Conservation (phyloP, 805 yeast genomes). For the Cyberlindnera xishuangbannaensis region DNA sequence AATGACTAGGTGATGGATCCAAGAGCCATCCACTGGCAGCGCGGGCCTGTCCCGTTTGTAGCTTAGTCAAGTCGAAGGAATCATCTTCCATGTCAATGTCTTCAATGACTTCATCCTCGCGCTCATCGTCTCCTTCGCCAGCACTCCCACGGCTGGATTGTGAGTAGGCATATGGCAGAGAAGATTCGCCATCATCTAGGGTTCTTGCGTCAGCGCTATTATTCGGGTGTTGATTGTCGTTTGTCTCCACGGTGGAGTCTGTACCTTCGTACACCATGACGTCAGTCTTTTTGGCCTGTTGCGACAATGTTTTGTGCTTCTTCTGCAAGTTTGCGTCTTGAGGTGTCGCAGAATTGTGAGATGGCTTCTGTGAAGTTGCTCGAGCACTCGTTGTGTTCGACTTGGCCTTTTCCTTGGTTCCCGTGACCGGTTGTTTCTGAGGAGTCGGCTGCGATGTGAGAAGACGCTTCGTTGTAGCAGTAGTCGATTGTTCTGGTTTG, state of each 20-base stretch:
- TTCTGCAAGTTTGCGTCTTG: neutral
- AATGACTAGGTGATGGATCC: slow-evolving; percentile 43
- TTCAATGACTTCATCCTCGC: slow-evolving; percentile 21
- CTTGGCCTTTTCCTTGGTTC: no score
- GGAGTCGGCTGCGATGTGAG: no score
- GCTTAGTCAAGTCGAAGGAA: slow-evolving; percentile 51
- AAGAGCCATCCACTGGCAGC: slow-evolving; percentile 63
- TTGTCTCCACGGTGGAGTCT: slow-evolving; percentile 20
- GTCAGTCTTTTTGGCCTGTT: slow-evolving; percentile 16
- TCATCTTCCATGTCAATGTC: slow-evolving; percentile 28
- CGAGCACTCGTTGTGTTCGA: no score
- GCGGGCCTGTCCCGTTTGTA: slow-evolving; percentile 69
- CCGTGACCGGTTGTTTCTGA: no score
- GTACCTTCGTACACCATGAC: slow-evolving; percentile 27
- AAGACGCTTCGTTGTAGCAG: no score
- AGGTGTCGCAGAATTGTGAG: no score
- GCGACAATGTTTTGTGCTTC: neutral
- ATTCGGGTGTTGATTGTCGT: slow-evolving; percentile 2
- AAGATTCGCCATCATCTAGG: no score
- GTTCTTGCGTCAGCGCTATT: no score
- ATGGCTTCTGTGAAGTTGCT: no score
- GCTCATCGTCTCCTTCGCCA: slow-evolving; percentile 22
- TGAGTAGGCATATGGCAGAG: slow-evolving; percentile 6
- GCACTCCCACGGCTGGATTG: slow-evolving; percentile 5
- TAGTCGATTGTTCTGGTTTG: no score